These are phyloP conservation scores for Aspergillus sp. DNA, from an alignment of 2,329 filamentous ascomycete species.

Conservation along the genomic window DNA sequence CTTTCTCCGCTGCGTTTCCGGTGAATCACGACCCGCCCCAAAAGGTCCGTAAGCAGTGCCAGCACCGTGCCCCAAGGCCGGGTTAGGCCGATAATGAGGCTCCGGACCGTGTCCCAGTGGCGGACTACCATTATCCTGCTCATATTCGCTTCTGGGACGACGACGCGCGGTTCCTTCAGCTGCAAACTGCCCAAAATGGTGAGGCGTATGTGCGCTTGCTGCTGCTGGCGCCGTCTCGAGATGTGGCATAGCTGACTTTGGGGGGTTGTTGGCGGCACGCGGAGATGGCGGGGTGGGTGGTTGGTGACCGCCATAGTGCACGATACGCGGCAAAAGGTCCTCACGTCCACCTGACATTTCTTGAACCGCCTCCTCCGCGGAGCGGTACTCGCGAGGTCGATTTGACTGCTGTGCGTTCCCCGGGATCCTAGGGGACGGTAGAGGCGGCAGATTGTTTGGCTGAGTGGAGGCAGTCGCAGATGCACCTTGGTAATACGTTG, in stretches of 20 bases:
- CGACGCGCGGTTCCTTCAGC: conserved; percentile 58
- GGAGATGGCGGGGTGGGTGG: conserved; percentile 89
- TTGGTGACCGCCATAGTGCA: conserved; percentile 94
- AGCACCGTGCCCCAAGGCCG: conserved; percentile 34
- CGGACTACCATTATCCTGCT: conserved; percentile 81
- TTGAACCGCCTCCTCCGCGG: conserved; percentile 92
- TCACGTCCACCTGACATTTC: conserved; percentile 89
- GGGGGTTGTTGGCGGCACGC: conserved; percentile 34
- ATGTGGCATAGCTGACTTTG: conserved; percentile 32
- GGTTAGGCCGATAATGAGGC: conserved; percentile 44
- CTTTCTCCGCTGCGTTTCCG: conserved; percentile 81
- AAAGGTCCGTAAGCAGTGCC: conserved; percentile 67
- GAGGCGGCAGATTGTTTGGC: conserved; percentile 67
- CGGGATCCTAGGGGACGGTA: conserved; percentile 79
- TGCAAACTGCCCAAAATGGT: conserved; percentile 46
- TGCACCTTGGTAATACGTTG: conserved; percentile 56
- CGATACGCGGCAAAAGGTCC: conserved; percentile 87
- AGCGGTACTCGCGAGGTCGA: conserved; percentile 85
- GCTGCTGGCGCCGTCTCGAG: conserved; percentile 62
- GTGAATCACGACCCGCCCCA: conserved; percentile 79
- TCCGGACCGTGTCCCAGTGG: conserved; percentile 77
- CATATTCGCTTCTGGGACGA: conserved; percentile 86
- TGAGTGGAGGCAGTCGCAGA: conserved; percentile 67
- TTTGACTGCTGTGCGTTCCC: conserved; percentile 56
- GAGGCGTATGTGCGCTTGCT: conserved; percentile 63